These are phyloP conservation scores for Aspergillus piperis DNA, from an alignment of 2,329 filamentous ascomycete genomes.

Conservation along the genomic window DNA sequence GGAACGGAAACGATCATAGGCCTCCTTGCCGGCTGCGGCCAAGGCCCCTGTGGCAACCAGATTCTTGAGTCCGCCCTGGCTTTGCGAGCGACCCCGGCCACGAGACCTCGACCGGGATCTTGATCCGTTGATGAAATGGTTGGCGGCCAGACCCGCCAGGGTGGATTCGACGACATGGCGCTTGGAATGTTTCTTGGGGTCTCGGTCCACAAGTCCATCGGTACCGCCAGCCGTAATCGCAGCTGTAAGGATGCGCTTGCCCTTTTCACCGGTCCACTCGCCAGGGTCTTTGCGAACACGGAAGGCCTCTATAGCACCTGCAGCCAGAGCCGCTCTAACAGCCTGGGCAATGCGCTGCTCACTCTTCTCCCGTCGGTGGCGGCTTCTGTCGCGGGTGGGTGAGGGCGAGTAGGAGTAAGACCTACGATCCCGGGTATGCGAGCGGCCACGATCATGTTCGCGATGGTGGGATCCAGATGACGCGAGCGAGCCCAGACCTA, in stretches of 20 bases:
- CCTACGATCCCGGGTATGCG: constrained; percentile 38
- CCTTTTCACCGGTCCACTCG: constrained; percentile 86
- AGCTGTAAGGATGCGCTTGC: constrained; percentile 86
- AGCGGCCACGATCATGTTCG: constrained; percentile 52
- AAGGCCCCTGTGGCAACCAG: constrained; percentile 47
- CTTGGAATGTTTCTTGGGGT: constrained; percentile 73
- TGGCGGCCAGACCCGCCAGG: constrained; percentile 82
- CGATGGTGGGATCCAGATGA: constrained; percentile 42
- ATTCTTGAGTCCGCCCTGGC: constrained; percentile 43
- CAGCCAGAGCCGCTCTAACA: constrained; percentile 85
- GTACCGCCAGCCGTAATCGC: constrained; percentile 83
- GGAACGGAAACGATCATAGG: constrained; percentile 47
- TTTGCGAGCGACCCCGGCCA: constrained; percentile 51
- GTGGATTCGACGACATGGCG: constrained; percentile 83
- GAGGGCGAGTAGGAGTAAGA: constrained; percentile 54
- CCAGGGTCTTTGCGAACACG: constrained; percentile 85
- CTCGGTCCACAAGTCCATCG: constrained; percentile 69
- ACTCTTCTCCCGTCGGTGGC: constrained; percentile 53
- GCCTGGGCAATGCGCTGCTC: constrained; percentile 74
- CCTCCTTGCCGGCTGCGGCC: constrained; percentile 52
- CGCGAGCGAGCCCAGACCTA: constrained; percentile 59
- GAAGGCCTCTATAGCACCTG: constrained; percentile 90
- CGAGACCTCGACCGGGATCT: constrained; percentile 71
- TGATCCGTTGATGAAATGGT: constrained; percentile 80
- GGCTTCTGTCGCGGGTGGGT: constrained; percentile 54